A percentile compares a stretch with the other conserved stretches of the same genome.
phyloP scores from a whole-genome alignment of 2,329 filamentous ascomycete species.

The Mariannaea elegans region DNA sequence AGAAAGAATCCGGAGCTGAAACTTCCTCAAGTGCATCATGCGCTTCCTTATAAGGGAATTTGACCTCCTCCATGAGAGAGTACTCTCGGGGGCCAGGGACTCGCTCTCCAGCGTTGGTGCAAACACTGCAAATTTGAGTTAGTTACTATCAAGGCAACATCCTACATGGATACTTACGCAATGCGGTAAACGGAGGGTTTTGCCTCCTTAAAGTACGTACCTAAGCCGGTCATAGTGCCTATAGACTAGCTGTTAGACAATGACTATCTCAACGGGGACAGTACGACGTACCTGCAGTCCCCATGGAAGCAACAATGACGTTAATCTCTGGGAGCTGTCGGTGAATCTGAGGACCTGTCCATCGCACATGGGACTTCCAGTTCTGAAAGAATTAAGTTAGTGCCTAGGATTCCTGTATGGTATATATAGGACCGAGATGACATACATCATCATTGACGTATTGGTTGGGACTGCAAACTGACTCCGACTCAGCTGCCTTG shows the following conservation, averaged over 20 bases:
- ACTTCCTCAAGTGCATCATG: slow-evolving; percentile 66
- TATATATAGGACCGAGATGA: neutral
- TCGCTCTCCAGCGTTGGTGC: slow-evolving; percentile 64
- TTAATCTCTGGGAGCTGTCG: slow-evolving; percentile 65
- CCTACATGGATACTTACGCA: slow-evolving; percentile 35
- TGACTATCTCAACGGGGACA: too few species aligned
- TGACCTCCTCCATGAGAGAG: slow-evolving; percentile 58
- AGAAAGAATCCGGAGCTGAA: slow-evolving; percentile 61
- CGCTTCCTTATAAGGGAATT: slow-evolving; percentile 65
- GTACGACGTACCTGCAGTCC: slow-evolving; percentile 49
- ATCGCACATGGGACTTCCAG: slow-evolving; percentile 63
- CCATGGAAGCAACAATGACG: slow-evolving; percentile 64
- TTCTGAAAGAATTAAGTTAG: slow-evolving; percentile 47
- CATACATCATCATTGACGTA: slow-evolving; percentile 46
- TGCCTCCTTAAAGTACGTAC: slow-evolving; percentile 58
- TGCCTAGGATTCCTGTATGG: neutral
- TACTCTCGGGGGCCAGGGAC: slow-evolving; percentile 66
- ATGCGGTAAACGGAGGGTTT: slow-evolving; percentile 58
- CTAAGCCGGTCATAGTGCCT: slow-evolving; percentile 58
- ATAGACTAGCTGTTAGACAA: neutral
- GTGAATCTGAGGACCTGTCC: slow-evolving; percentile 68
- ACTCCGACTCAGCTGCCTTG: slow-evolving; percentile 42
- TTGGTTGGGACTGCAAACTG: slow-evolving; percentile 44
- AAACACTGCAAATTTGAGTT: slow-evolving; percentile 53
- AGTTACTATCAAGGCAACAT: neutral